Percentiles rank a stretch among this genome's conserved stretches.
Evolutionary conservation across 2,329 filamentous ascomycete genomes (phyloP).

Genomic region (Trichoderma koningiopsis): DNA sequence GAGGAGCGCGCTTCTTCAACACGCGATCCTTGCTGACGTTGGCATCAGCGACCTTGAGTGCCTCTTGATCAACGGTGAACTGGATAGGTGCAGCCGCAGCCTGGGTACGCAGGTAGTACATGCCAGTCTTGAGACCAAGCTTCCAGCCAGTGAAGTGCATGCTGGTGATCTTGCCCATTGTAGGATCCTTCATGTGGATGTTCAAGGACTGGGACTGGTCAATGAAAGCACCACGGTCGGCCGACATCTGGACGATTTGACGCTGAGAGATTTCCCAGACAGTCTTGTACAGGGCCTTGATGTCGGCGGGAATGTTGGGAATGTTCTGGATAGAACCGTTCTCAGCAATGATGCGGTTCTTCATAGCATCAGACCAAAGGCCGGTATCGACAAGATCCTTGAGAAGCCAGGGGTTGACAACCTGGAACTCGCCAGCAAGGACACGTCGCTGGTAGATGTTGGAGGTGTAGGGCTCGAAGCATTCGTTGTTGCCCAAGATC

Average conservation of each 20-base stretch:
- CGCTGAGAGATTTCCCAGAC: constrained; percentile 99
- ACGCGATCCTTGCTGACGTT: constrained; percentile 67
- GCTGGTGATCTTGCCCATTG: constrained; percentile 99
- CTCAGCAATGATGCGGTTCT: constrained; percentile 99
- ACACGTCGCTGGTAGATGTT: constrained; percentile 99
- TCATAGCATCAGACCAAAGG: constrained; percentile 99
- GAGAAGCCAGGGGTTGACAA: constrained; percentile 97
- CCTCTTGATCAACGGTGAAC: constrained; percentile 98
- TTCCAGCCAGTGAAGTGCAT: constrained; percentile 99
- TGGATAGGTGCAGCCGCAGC: constrained; percentile 96
- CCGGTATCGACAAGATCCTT: constrained; percentile 98
- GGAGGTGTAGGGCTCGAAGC: constrained; percentile 99
- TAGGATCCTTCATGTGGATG: constrained; percentile 99
- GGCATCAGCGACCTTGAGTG: constrained; percentile 83
- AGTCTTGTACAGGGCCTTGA: constrained; percentile 98
- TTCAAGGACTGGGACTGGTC: constrained; percentile 99
- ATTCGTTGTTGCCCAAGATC: constrained; percentile 98
- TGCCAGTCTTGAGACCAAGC: constrained; percentile 97
- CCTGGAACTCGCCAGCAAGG: constrained; percentile 96
- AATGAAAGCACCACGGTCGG: constrained; percentile 96
- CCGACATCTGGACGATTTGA: constrained; percentile 94
- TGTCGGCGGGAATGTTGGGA: constrained; percentile 91
- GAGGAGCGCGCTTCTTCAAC: constrained; percentile 70
- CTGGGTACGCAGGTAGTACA: constrained; percentile 99
- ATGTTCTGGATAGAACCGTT: constrained; percentile 96